phyloP scores from a whole-genome alignment of 2,329 filamentous ascomycete species.

The Stagonosporopsis cucurbitacearum region DNA sequence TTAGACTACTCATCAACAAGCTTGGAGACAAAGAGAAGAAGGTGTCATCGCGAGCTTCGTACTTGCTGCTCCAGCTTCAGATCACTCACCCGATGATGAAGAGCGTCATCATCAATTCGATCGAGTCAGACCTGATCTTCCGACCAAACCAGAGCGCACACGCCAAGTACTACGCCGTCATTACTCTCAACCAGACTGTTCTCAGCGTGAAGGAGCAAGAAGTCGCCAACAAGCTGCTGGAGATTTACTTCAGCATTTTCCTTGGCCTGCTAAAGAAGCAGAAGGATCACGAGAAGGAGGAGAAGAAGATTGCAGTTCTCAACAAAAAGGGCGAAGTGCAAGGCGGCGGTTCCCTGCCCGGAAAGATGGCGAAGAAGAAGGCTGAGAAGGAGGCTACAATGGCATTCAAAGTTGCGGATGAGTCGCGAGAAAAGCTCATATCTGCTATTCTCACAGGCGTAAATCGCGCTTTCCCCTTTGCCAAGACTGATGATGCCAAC shows the following conservation, averaged over 20 bases:
- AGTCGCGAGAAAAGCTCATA: conserved; percentile 87
- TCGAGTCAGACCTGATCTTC: conserved; percentile 88
- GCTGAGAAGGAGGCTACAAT: conserved; percentile 52
- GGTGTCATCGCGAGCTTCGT: conserved; percentile 91
- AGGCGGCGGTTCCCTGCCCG: conserved; percentile 61
- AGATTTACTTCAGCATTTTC: conserved; percentile 93
- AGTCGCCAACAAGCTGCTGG: conserved; percentile 79
- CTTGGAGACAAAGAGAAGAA: conserved; percentile 94
- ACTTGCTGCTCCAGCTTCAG: conserved; percentile 89
- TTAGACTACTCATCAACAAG: conserved; percentile 93
- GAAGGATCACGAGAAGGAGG: conserved; percentile 49
- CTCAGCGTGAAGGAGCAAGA: conserved; percentile 82
- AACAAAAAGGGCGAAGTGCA: conserved; percentile 61
- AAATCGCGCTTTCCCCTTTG: conserved; percentile 94
- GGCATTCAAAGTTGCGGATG: conserved; percentile 57
- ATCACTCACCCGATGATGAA: conserved; percentile 94
- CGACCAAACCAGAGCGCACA: conserved; percentile 85
- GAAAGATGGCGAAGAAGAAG: conserved; percentile 60
- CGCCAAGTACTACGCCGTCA: conserved; percentile 94
- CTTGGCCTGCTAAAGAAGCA: conserved; percentile 76
- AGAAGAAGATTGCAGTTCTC: conserved; percentile 43
- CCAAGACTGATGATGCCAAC: conserved; percentile 77
- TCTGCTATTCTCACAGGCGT: conserved; percentile 92
- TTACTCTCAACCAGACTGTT: conserved; percentile 96
- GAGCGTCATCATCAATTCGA: conserved; percentile 77